Percentiles rank a stretch among this genome's conserved stretches.
Evolutionary conservation across 257 asterid genomes (phyloP).

Genomic region (Salvia hispanica): DNA sequence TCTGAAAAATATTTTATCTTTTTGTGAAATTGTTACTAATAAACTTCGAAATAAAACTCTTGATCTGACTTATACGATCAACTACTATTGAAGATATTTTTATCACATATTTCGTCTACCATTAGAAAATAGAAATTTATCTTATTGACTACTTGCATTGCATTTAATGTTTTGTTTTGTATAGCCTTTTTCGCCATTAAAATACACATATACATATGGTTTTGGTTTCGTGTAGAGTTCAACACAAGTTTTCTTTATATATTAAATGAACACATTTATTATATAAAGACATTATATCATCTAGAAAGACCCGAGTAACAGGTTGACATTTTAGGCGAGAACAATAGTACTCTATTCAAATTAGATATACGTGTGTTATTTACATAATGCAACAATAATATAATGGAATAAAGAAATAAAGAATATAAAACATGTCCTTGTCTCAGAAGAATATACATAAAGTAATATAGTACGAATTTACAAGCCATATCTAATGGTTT

Average conservation of each 20-base stretch:
- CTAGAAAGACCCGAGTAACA: not conserved
- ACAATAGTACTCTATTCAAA: not conserved
- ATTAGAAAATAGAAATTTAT: slow-evolving; percentile 23
- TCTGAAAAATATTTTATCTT: no score
- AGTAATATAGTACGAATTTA: no score
- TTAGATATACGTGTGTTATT: no score
- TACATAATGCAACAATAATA: no score
- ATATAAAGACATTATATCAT: not conserved
- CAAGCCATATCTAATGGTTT: no score
- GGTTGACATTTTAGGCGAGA: not conserved
- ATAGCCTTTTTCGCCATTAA: not conserved
- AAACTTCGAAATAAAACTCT: not conserved
- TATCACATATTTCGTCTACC: not conserved
- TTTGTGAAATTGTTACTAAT: no score
- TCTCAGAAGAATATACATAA: no score
- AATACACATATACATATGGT: not conserved
- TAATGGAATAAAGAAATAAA: no score
- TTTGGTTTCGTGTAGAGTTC: not conserved
- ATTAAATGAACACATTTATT: slow-evolving; percentile 15
- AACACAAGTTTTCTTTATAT: not conserved
- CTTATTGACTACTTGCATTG: not conserved
- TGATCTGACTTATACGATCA: not conserved
- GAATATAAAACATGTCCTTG: no score
- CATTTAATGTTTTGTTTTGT: not conserved
- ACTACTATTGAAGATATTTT: not conserved